Evolutionary conservation across 768 basidiomycete genomes (phyloP).

Genomic region (Strobilomyces dryophilus): DNA sequence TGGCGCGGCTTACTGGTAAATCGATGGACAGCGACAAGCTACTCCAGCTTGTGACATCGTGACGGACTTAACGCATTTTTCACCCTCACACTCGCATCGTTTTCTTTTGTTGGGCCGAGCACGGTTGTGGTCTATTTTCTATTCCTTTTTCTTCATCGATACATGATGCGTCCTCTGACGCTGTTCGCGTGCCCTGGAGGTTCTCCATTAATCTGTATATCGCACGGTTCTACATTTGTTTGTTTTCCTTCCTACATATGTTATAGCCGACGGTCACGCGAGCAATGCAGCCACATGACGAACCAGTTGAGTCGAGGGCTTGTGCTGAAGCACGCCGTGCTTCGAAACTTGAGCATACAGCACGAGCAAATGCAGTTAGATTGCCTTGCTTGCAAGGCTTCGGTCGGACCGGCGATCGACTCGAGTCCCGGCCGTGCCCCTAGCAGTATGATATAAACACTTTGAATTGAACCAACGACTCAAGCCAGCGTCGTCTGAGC

Average conservation of each 20-base stretch:
- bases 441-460: no score
- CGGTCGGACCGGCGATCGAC: no score
- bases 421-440: no score
- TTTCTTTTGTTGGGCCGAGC: constrained; percentile 11
- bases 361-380: no score
- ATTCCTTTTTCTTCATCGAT: neutral
- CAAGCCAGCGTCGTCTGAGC: no score
- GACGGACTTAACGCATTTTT: constrained; percentile 15
- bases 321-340: no score
- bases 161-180: constrained; percentile 22
- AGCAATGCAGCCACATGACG: constrained; percentile 22
- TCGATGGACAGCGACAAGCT: constrained; percentile 58
- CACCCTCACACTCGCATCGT: constrained; percentile 12
- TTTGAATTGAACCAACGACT: no score
- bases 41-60: constrained; percentile 50
- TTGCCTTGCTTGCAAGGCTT: no score
- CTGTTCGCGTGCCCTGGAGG: constrained; percentile 24
- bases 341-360: no score
- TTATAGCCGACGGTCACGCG: constrained; percentile 20
- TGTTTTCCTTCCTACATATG: constrained; percentile 19
- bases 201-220: constrained; percentile 29
- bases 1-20: constrained; percentile 55
- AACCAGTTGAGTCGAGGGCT: neutral
- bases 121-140: constrained; percentile 8
- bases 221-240: constrained; percentile 20